Conservation (phyloP, 805 yeast genomes). For the Blastobotrys robertii region DNA sequence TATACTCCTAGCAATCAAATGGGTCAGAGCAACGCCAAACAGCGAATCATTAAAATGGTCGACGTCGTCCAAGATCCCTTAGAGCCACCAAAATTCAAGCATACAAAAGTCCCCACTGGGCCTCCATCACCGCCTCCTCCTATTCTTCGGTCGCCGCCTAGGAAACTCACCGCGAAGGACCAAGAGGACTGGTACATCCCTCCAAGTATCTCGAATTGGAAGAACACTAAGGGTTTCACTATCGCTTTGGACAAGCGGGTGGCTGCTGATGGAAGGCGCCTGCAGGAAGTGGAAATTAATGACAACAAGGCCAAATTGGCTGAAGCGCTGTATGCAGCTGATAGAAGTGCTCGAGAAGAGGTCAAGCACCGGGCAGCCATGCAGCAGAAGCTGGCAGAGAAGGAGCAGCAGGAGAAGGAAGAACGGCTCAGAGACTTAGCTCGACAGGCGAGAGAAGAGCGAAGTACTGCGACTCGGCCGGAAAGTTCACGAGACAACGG, state of each 20-base stretch:
- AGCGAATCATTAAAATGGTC: slow-evolving; percentile 52
- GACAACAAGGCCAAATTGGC: slow-evolving; percentile 55
- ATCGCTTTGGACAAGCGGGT: slow-evolving; percentile 71
- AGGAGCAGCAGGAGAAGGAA: slow-evolving; percentile 41
- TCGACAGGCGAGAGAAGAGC: slow-evolving; percentile 35
- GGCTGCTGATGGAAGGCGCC: slow-evolving; percentile 38
- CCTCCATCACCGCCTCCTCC: slow-evolving; percentile 68
- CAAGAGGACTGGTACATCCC: slow-evolving; percentile 81
- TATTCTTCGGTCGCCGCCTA: slow-evolving; percentile 40
- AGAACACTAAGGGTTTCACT: slow-evolving; percentile 83
- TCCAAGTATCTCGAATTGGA: slow-evolving; percentile 89
- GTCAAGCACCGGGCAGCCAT: slow-evolving; percentile 41
- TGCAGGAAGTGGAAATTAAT: slow-evolving; percentile 33
- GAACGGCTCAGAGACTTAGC: slow-evolving; percentile 43
- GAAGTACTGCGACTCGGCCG: slow-evolving; percentile 6
- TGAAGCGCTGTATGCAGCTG: slow-evolving; percentile 65
- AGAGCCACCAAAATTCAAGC: slow-evolving; percentile 68
- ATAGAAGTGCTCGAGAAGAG: slow-evolving; percentile 47
- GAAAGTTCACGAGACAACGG: not conserved
- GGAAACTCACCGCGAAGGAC: slow-evolving; percentile 55
- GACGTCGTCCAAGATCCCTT: slow-evolving; percentile 72
- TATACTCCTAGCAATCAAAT: slow-evolving; percentile 35
- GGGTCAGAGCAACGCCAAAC: slow-evolving; percentile 24
- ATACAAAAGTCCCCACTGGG: slow-evolving; percentile 61
- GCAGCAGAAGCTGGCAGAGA: slow-evolving; percentile 40